Conservation (phyloP, 768 basidiomycete genomes). For the Pleurotus ostreatus region DNA sequence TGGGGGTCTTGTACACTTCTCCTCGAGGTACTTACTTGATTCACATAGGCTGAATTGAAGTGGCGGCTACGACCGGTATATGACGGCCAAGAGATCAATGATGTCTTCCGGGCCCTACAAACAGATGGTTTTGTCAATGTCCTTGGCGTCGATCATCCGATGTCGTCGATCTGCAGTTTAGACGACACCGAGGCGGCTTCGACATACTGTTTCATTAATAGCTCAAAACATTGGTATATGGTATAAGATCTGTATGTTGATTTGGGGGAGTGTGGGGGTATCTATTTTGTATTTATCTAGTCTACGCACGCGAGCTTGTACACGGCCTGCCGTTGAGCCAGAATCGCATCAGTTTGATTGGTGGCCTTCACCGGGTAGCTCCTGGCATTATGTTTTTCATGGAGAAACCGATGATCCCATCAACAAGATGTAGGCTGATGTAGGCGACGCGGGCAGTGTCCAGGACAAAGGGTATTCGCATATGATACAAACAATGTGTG, state of each 20-base stretch:
- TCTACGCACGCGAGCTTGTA: too few relatives aligned
- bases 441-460: too few relatives aligned
- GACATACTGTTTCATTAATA: constrained; percentile 56
- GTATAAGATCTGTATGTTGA: constrained; percentile 26
- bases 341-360: too few relatives aligned
- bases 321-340: too few relatives aligned
- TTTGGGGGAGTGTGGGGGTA: too few relatives aligned
- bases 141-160: constrained; percentile 19
- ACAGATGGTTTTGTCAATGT: constrained; percentile 47
- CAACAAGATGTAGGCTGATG: too few relatives aligned
- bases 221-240: constrained; percentile 64
- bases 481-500: constrained; percentile 1
- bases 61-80: constrained; percentile 72
- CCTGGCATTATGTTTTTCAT: too few relatives aligned
- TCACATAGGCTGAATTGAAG: constrained; percentile 55
- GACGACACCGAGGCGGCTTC: constrained; percentile 49
- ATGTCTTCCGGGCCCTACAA: constrained; percentile 50
- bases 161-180: constrained; percentile 23
- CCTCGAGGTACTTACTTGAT: constrained; percentile 2
- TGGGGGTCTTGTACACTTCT: constrained; percentile 24
- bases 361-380: too few relatives aligned
- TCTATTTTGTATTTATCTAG: too few relatives aligned
- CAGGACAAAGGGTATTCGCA: constrained; percentile 2
- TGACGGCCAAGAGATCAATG: constrained; percentile 69
- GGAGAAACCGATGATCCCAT: too few relatives aligned